Evolutionary conservation across 1,139 yeast species (phyloP).

Genomic region (Wickerhamomyces sp.): DNA sequence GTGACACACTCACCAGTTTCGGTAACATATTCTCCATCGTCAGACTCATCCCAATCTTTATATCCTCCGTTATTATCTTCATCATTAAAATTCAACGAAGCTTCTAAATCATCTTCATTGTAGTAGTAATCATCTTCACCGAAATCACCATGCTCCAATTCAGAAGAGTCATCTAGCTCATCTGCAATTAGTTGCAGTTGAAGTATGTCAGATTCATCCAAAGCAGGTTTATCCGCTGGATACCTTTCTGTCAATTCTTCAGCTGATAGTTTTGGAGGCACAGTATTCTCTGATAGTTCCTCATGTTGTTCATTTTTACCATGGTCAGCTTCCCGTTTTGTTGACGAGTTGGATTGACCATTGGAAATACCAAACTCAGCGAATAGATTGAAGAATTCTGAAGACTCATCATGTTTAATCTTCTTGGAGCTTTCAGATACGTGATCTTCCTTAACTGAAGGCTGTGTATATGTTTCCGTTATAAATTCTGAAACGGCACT

Average conservation of each 20-base stretch:
- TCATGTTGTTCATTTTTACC: no score
- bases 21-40: conserved; percentile 3
- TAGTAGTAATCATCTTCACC: conserved; percentile 27
- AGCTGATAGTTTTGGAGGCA: background rate
- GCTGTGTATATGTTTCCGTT: no score
- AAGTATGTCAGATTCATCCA: conserved; percentile 36
- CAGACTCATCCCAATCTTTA: conserved; percentile 20
- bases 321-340: background rate
- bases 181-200: conserved; percentile 16
- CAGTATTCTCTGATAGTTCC: background rate
- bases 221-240: conserved; percentile 27
- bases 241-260: conserved; percentile 8
- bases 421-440: background rate
- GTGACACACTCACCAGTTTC: conserved; percentile 1
- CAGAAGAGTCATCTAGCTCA: conserved; percentile 31
- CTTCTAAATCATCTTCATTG: conserved; percentile 20
- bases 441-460: no score
- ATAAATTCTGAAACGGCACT: no score
- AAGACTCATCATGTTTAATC: no score
- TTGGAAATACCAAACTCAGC: background rate
- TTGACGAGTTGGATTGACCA: background rate
- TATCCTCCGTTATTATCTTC: conserved; percentile 20
- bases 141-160: conserved; percentile 21
- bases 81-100: conserved; percentile 23
- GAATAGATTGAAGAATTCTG: background rate